These are phyloP conservation scores for Aureobasidium vineae DNA, from an alignment of 2,329 filamentous ascomycete species.

Conservation along the genomic window DNA sequence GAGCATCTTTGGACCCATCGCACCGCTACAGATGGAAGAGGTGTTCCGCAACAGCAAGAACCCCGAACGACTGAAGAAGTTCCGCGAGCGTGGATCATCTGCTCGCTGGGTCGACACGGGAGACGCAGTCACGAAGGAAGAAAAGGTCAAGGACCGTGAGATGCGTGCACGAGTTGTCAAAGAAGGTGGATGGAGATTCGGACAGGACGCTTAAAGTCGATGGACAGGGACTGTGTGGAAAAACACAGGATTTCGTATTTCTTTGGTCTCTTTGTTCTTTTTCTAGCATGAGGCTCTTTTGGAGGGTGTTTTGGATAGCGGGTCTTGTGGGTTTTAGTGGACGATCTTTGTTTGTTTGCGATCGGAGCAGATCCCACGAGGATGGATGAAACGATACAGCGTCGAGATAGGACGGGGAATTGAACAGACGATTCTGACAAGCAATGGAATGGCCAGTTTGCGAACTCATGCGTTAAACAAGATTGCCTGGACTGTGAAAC, in stretches of 20 bases:
- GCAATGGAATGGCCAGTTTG: not conserved
- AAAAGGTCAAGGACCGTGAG: slow-evolving; percentile 75
- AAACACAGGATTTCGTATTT: slow-evolving; percentile 19
- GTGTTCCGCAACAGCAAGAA: slow-evolving; percentile 83
- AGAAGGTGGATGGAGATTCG: slow-evolving; percentile 82
- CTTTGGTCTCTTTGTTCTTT: slow-evolving; percentile 4
- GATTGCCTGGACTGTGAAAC: not conserved
- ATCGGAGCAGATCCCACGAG: not conserved
- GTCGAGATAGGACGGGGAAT: not conserved
- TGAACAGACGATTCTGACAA: slow-evolving; percentile 5
- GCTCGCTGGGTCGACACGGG: slow-evolving; percentile 79
- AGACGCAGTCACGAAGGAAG: slow-evolving; percentile 82
- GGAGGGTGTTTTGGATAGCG: slow-evolving; percentile 15
- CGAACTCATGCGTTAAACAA: not conserved
- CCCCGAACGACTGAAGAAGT: slow-evolving; percentile 73
- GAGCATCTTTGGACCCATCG: slow-evolving; percentile 83
- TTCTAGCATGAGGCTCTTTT: slow-evolving; percentile 8
- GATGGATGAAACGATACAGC: slow-evolving; percentile 15
- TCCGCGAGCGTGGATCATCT: slow-evolving; percentile 86
- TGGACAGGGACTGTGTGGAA: not conserved
- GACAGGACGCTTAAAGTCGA: slow-evolving; percentile 18
- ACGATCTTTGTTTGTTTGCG: slow-evolving; percentile 24
- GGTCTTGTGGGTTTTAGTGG: slow-evolving; percentile 11
- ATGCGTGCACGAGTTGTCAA: slow-evolving; percentile 74
- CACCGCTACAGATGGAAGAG: slow-evolving; percentile 90